Conservation (phyloP, 306 rosid genomes). For the Trifolium fragiferum region DNA sequence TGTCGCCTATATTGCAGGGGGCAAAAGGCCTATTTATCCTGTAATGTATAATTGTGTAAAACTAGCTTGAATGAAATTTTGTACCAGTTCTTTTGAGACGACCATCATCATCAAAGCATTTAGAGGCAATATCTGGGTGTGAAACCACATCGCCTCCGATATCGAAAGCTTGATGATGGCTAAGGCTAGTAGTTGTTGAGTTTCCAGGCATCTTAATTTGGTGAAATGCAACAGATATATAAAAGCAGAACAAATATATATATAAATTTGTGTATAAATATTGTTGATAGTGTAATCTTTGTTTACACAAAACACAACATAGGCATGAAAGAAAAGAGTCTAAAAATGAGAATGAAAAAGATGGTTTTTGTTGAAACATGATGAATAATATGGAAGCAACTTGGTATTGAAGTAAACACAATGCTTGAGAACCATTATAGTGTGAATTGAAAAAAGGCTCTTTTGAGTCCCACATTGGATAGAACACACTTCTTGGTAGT, state of each 20-base stretch:
- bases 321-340: neutral
- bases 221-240: neutral
- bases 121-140: constrained; percentile 29
- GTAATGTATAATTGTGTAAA: neutral
- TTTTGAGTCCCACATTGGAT: no score
- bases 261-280: neutral
- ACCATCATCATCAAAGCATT: constrained; percentile 60
- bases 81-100: constrained; percentile 65
- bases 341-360: neutral
- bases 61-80: neutral
- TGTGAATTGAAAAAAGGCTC: no score
- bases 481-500: no score
- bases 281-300: no score
- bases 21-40: no score
- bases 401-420: no score
- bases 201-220: constrained; percentile 47
- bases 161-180: constrained; percentile 45
- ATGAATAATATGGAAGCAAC: no score
- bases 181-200: constrained; percentile 39
- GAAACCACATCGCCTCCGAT: constrained; percentile 39
- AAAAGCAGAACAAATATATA: constrained; percentile 1
- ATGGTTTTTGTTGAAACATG: no score
- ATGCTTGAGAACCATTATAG: no score
- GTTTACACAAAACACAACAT: no score
- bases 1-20: no score